Conservation (phyloP, 164 flowering plant genomes). For the Macadamia tetraphylla region DNA sequence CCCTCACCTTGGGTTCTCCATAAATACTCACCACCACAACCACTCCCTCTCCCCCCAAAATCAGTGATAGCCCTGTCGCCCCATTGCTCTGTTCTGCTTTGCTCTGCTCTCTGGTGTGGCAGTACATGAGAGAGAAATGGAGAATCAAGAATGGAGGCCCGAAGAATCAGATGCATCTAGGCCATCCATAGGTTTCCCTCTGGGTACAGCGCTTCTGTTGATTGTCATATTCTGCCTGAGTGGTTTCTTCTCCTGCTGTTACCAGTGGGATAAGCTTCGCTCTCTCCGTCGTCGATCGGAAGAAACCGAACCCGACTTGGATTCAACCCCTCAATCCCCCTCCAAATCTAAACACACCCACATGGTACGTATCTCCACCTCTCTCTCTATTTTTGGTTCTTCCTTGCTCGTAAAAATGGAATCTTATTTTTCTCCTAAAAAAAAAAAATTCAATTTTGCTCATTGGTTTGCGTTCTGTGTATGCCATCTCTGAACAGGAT, state of each 20-base stretch:
- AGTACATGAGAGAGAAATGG: conserved; percentile 26
- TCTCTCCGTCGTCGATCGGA: conserved; percentile 45
- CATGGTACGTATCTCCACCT: conserved; percentile 23
- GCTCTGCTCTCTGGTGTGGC: no score
- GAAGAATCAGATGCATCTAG: conserved; percentile 49
- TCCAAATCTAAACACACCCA: conserved; percentile 31
- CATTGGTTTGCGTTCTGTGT: neutral
- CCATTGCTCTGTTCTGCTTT: neutral
- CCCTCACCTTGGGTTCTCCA: no score
- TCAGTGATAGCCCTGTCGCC: neutral
- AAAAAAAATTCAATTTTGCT: neutral
- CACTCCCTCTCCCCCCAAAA: no score
- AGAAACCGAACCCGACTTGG: conserved; percentile 26
- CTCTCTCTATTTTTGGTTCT: no score
- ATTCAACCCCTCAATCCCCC: conserved; percentile 20
- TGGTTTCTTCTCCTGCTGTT: conserved; percentile 92
- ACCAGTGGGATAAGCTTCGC: conserved; percentile 89
- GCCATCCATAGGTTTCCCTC: conserved; percentile 81
- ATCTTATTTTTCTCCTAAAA: neutral
- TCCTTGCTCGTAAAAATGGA: neutral
- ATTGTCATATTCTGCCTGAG: conserved; percentile 69
- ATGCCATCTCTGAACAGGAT: conserved; percentile 20
- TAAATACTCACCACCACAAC: no score
- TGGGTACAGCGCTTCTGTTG: conserved; percentile 75
- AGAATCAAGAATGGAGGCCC: conserved; percentile 40